These are phyloP conservation scores for Amanita jacksonii DNA, from an alignment of 768 basidiomycete species.

Conservation along the genomic window DNA sequence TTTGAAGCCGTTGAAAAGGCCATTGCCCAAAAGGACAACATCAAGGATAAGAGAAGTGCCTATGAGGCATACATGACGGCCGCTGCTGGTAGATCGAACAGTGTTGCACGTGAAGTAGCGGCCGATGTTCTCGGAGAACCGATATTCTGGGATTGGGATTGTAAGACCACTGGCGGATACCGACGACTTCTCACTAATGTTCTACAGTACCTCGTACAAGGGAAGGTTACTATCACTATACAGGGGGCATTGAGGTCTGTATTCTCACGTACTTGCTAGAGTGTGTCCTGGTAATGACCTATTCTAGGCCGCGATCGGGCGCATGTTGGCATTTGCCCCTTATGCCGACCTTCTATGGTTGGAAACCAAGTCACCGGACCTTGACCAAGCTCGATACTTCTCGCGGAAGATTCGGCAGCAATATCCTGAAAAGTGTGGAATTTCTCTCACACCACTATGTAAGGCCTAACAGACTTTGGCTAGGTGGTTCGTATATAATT, in stretches of 20 bases:
- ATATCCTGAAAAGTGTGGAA: constrained; percentile 60
- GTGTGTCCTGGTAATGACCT: not conserved
- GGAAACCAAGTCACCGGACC: constrained; percentile 83
- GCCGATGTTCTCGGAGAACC: constrained; percentile 57
- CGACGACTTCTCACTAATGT: constrained; percentile 3
- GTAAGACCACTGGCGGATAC: constrained; percentile 31
- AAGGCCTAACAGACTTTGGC: constrained; percentile 1
- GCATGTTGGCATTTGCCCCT: constrained; percentile 71
- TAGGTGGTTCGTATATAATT: constrained; percentile 86
- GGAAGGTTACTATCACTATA: constrained; percentile 88
- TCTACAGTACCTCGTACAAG: constrained; percentile 69
- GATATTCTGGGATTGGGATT: constrained; percentile 86
- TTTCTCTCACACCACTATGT: not conserved
- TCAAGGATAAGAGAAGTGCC: constrained; percentile 44
- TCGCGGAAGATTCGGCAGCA: constrained; percentile 63
- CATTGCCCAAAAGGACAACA: constrained; percentile 34
- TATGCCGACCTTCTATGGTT: constrained; percentile 90
- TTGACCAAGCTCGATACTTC: constrained; percentile 71
- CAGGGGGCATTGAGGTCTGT: constrained; percentile 61
- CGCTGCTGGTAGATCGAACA: constrained; percentile 57
- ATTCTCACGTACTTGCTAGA: not conserved
- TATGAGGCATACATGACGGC: constrained; percentile 50
- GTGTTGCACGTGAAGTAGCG: constrained; percentile 65
- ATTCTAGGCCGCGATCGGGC: constrained; percentile 66
- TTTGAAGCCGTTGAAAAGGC: constrained; percentile 49